Conservation (phyloP, 2,329 filamentous ascomycete genomes). For the Penicillium crustosum region DNA sequence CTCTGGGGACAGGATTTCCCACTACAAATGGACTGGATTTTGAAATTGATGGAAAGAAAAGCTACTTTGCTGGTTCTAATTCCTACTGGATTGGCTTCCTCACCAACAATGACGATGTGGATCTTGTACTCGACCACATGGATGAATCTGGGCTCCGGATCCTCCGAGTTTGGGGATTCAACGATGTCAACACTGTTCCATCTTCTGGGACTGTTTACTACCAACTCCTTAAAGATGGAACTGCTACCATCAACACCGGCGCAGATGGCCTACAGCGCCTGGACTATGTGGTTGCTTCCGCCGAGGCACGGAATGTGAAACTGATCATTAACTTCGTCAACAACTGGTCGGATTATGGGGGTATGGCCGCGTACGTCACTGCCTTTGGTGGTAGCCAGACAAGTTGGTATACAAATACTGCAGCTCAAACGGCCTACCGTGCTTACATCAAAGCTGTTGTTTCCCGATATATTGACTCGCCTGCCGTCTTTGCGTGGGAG, state of each 20-base stretch:
- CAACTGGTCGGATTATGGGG: constrained; percentile 68
- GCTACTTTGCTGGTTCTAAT: constrained; percentile 53
- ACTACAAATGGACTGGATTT: constrained; percentile 34
- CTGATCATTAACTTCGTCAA: constrained; percentile 62
- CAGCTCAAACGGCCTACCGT: constrained; percentile 59
- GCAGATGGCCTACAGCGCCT: constrained; percentile 63
- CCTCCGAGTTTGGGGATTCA: constrained; percentile 56
- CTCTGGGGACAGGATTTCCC: constrained; percentile 16
- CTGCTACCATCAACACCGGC: constrained; percentile 61
- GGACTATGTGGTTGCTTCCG: constrained; percentile 62
- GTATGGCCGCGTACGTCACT: constrained; percentile 59
- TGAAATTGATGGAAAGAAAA: constrained; percentile 40
- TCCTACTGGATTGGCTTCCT: constrained; percentile 55
- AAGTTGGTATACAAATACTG: constrained; percentile 58
- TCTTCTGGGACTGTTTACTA: constrained; percentile 48
- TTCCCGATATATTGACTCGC: constrained; percentile 57
- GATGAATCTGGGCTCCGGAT: constrained; percentile 49
- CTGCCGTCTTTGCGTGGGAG: constrained; percentile 67
- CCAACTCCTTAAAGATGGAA: constrained; percentile 40
- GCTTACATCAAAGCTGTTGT: constrained; percentile 62
- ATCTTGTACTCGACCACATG: constrained; percentile 39
- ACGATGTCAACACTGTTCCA: constrained; percentile 46
- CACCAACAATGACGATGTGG: constrained; percentile 51
- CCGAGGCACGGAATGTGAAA: constrained; percentile 61
- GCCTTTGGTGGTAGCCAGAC: constrained; percentile 55